Conservation (phyloP, 768 basidiomycete species). For the Termitomyces sp. region DNA sequence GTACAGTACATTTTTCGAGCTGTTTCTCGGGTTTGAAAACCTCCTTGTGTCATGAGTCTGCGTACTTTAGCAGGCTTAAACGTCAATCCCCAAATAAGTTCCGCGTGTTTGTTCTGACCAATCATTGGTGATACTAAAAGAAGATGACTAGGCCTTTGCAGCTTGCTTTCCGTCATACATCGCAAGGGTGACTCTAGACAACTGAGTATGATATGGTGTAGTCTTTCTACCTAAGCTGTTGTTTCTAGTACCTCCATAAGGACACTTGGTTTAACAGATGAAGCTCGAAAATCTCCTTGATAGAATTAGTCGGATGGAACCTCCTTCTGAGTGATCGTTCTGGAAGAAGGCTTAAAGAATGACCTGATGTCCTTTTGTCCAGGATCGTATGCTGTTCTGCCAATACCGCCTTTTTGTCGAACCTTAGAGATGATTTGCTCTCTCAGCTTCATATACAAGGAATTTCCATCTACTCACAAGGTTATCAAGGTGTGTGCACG, state of each 20-base stretch:
- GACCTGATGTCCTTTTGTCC: constrained; percentile 70
- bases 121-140: neutral
- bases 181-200: neutral
- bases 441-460: neutral
- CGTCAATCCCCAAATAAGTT: neutral
- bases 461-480: constrained; percentile 38
- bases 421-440: constrained; percentile 19
- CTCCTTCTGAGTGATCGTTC: neutral
- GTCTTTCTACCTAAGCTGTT: neutral
- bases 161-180: neutral
- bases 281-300: neutral
- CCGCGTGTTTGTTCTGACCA: neutral
- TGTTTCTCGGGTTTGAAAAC: neutral
- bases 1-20: neutral
- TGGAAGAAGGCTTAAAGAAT: constrained; percentile 43
- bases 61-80: no score
- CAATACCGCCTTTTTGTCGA: constrained; percentile 76
- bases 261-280: neutral
- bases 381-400: constrained; percentile 64
- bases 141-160: neutral
- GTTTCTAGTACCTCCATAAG: neutral
- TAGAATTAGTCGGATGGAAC: neutral
- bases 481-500: constrained; percentile 46
- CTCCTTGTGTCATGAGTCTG: no score
- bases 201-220: neutral